Evolutionary conservation across 1,284 basidiomycete species (phyloP).

Genomic region (Inonotus obliquus): DNA sequence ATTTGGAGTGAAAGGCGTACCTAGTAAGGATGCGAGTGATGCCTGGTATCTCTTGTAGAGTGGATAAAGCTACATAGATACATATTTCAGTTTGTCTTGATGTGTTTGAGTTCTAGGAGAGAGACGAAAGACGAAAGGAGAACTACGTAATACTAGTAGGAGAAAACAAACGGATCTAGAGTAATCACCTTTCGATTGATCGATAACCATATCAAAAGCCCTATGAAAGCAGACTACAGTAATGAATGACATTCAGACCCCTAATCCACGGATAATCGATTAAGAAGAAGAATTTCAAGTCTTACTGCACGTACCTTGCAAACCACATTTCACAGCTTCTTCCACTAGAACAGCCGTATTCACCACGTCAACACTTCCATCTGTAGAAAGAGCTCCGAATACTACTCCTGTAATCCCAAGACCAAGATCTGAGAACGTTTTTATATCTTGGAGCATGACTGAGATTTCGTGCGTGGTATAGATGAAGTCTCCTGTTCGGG

Average conservation of each 20-base stretch:
- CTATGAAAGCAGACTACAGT: conserved; percentile 74
- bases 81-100: background rate
- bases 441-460: conserved; percentile 72
- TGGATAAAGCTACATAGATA: conserved; percentile 47
- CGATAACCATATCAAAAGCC: conserved; percentile 71
- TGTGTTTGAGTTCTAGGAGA: background rate
- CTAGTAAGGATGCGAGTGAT: conserved; percentile 75
- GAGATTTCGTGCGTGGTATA: conserved; percentile 61
- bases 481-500: conserved; percentile 71
- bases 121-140: background rate
- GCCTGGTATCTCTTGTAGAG: conserved; percentile 51
- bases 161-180: no score
- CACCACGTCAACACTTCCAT: conserved; percentile 57
- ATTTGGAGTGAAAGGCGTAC: no score
- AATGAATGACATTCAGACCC: no score
- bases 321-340: background rate
- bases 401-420: conserved; percentile 62
- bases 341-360: conserved; percentile 34
- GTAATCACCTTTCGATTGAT: conserved; percentile 51
- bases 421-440: conserved; percentile 48
- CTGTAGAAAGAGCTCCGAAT: conserved; percentile 55
- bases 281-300: no score
- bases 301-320: conserved; percentile 67
- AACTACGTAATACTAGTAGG: no score
- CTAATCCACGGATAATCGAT: no score